A percentile compares a stretch with the other conserved stretches of the same genome.
These are phyloP conservation scores for Candida peoriensis DNA, from an alignment of 805 yeast genomes.

Conservation along the genomic window DNA sequence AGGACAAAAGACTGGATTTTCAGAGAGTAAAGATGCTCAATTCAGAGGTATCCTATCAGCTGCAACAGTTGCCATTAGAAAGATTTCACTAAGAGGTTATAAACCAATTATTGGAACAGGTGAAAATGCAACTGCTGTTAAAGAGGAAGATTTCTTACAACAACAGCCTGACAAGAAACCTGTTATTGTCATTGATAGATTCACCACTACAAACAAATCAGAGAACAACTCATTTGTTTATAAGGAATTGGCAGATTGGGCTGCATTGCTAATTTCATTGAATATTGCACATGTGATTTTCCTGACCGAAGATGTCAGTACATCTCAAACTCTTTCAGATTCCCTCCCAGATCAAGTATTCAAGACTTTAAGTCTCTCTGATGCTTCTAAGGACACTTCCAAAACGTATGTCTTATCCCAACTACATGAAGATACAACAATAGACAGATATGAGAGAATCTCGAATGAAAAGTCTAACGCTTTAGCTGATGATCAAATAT, in stretches of 20 bases:
- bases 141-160: conserved; percentile 78
- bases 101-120: conserved; percentile 28
- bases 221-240: conserved; percentile 62
- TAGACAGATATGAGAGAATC: conserved; percentile 14
- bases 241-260: conserved; percentile 83
- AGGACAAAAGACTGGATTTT: conserved; percentile 88
- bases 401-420: conserved; percentile 62
- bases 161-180: conserved; percentile 85
- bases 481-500: conserved; percentile 22
- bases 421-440: conserved; percentile 26
- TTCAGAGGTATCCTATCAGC: conserved; percentile 74
- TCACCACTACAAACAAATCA: conserved; percentile 48
- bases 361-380: conserved; percentile 67
- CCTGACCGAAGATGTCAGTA: conserved; percentile 81
- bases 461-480: conserved; percentile 23
- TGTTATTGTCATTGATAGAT: conserved; percentile 77
- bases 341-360: conserved; percentile 86
- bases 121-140: conserved; percentile 32
- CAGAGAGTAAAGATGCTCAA: conserved; percentile 79
- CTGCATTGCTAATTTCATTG: conserved; percentile 66
- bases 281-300: conserved; percentile 88
- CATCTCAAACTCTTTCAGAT: conserved; percentile 58
- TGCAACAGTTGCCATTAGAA: conserved; percentile 68
- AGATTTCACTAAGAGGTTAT: conserved; percentile 48
- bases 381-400: conserved; percentile 73